Percentiles rank a stretch among this genome's conserved stretches.
These are phyloP conservation scores for Aspergillus homomorphus DNA, from an alignment of 495 filamentous ascomycete species.

Conservation along the genomic window DNA sequence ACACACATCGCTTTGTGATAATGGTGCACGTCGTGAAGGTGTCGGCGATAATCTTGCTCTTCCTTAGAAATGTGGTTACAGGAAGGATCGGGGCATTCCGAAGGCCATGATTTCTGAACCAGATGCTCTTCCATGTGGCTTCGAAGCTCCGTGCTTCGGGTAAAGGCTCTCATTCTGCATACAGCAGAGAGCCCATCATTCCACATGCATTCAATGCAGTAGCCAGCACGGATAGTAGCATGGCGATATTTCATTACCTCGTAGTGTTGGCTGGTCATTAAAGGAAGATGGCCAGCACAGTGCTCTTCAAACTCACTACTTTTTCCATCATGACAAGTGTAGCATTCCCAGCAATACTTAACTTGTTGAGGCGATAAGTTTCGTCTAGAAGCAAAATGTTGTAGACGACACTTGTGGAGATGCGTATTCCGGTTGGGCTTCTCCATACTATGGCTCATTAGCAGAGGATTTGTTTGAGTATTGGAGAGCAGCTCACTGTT, in stretches of 20 bases:
- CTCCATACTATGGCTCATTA: not conserved
- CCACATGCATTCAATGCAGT: constrained; percentile 10
- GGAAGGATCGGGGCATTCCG: constrained; percentile 3
- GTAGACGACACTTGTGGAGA: not conserved
- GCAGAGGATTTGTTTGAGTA: not conserved
- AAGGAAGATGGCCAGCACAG: constrained; percentile 4
- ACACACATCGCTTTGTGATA: constrained; percentile 8
- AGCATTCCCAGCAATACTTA: constrained; percentile 15
- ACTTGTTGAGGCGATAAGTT: constrained; percentile 1
- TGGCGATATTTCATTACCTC: constrained; percentile 9
- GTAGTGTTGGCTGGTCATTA: constrained; percentile 8
- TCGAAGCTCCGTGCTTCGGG: constrained; percentile 1
- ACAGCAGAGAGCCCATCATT: not conserved
- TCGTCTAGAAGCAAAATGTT: constrained; percentile 1
- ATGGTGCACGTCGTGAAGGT: constrained; percentile 10
- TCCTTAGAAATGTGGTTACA: constrained; percentile 5
- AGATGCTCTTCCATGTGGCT: constrained; percentile 6
- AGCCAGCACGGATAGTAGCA: constrained; percentile 10
- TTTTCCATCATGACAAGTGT: not conserved
- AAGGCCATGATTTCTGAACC: constrained; percentile 2
- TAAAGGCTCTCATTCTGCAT: constrained; percentile 8
- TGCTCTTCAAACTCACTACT: constrained; percentile 3
- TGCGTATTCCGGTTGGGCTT: not conserved
- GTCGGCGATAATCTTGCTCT: constrained; percentile 4
- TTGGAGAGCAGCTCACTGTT: not conserved